A percentile compares a stretch with the other conserved stretches of the same genome.
phyloP scores from a whole-genome alignment of 495 filamentous ascomycete genomes.

The Neurospora sp. region DNA sequence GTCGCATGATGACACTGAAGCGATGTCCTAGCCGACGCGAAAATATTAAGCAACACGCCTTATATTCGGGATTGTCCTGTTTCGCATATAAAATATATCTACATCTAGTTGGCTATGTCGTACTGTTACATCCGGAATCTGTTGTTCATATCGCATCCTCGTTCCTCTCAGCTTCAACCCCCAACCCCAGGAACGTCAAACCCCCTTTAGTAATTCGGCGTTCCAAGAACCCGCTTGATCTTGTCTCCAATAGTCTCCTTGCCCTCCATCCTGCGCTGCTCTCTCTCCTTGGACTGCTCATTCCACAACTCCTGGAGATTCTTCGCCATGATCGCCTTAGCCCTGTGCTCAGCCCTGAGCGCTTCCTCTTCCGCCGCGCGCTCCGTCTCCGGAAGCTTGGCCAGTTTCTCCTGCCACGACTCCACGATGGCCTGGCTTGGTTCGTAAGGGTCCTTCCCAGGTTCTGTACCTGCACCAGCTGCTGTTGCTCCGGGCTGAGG shows the following conservation, averaged over 20 bases:
- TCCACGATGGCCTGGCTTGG: constrained; percentile 25
- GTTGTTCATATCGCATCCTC: neutral
- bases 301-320: constrained; percentile 45
- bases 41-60: neutral
- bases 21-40: neutral
- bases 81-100: neutral
- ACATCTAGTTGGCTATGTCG: neutral
- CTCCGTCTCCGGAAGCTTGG: constrained; percentile 51
- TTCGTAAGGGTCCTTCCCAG: constrained; percentile 10
- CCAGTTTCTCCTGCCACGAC: constrained; percentile 43
- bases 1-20: neutral
- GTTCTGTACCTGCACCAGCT: neutral
- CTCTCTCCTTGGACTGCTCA: constrained; percentile 46
- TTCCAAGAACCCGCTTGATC: constrained; percentile 17
- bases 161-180: neutral
- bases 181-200: constrained; percentile 3
- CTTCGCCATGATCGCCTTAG: constrained; percentile 43
- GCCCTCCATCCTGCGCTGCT: constrained; percentile 49
- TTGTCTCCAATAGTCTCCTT: constrained; percentile 42
- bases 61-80: neutral
- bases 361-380: constrained; percentile 57
- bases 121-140: neutral
- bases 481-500: neutral
- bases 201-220: neutral
- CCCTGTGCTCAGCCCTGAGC: constrained; percentile 49